These are phyloP conservation scores for Ambrosiella beaveri DNA, from an alignment of 2,329 filamentous ascomycete species.

Conservation along the genomic window DNA sequence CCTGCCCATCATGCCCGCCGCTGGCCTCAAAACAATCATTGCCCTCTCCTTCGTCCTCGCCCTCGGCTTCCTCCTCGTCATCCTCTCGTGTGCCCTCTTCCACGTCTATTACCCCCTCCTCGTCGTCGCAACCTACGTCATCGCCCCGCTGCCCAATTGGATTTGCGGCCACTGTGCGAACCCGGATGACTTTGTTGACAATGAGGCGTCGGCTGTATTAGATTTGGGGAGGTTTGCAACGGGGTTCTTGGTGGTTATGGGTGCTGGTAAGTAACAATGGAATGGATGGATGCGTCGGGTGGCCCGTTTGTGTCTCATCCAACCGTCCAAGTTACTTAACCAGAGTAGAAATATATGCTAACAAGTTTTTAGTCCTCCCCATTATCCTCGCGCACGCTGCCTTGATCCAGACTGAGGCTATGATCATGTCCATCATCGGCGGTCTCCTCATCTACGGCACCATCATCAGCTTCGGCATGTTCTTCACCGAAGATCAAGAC, in stretches of 20 bases:
- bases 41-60: conserved; percentile 96
- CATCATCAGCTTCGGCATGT: conserved; percentile 95
- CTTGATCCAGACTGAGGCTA: conserved; percentile 67
- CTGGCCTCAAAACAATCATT: conserved; percentile 97
- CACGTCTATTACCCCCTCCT: conserved; percentile 87
- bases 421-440: conserved; percentile 87
- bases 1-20: conserved; percentile 37
- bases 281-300: too few relatives aligned
- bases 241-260: conserved; percentile 93
- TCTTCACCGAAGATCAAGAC: conserved; percentile 95
- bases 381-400: conserved; percentile 73
- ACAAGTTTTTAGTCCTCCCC: conserved; percentile 51
- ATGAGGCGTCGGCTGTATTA: conserved; percentile 63
- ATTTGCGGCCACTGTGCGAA: conserved; percentile 77
- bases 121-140: conserved; percentile 85
- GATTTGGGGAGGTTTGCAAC: conserved; percentile 91
- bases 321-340: too few relatives aligned
- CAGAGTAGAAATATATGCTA: not conserved
- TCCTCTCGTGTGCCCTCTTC: conserved; percentile 91
- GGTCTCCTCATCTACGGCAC: conserved; percentile 93
- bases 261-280: conserved; percentile 51
- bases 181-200: conserved; percentile 88
- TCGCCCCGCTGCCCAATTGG: conserved; percentile 93
- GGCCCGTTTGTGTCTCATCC: too few relatives aligned
- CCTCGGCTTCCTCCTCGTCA: conserved; percentile 96